A percentile compares a stretch with the other conserved stretches of the same genome.
Conservation (phyloP, 805 yeast species). For the Barnettozyma populi region DNA sequence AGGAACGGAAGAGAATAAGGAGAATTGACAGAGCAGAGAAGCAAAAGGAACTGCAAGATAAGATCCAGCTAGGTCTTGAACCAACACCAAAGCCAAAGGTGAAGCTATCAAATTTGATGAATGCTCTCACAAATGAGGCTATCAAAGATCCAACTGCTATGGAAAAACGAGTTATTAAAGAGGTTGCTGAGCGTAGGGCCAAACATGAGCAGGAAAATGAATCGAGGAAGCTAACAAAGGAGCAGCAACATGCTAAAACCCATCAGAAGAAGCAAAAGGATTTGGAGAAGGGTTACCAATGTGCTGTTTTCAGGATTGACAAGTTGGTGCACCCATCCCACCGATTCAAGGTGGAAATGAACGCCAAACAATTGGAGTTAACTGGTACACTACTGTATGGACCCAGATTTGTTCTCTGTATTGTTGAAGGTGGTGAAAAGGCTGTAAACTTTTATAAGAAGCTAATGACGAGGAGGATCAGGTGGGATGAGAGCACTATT, state of each 20-base stretch:
- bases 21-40: conserved; percentile 49
- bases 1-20: conserved; percentile 69
- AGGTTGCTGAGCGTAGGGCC: conserved; percentile 55
- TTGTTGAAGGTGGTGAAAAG: conserved; percentile 72
- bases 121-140: conserved; percentile 78
- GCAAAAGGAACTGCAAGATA: conserved; percentile 74
- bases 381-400: conserved; percentile 50
- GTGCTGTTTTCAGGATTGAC: conserved; percentile 55
- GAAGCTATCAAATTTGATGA: conserved; percentile 78
- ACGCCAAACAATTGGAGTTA: conserved; percentile 68
- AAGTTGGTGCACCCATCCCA: conserved; percentile 59
- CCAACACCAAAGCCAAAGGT: conserved; percentile 90
- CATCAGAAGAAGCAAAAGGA: conserved; percentile 42
- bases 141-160: conserved; percentile 85
- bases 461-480: conserved; percentile 54
- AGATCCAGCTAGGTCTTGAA: conserved; percentile 72
- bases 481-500: conserved; percentile 55
- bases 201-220: conserved; percentile 59
- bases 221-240: conserved; percentile 55
- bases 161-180: conserved; percentile 64
- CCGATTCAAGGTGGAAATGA: conserved; percentile 67
- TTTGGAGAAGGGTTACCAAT: conserved; percentile 44
- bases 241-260: conserved; percentile 48
- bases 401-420: conserved; percentile 45
- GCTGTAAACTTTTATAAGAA: conserved; percentile 57